Conservation (phyloP, 805 yeast species). For the Candida anglica region DNA sequence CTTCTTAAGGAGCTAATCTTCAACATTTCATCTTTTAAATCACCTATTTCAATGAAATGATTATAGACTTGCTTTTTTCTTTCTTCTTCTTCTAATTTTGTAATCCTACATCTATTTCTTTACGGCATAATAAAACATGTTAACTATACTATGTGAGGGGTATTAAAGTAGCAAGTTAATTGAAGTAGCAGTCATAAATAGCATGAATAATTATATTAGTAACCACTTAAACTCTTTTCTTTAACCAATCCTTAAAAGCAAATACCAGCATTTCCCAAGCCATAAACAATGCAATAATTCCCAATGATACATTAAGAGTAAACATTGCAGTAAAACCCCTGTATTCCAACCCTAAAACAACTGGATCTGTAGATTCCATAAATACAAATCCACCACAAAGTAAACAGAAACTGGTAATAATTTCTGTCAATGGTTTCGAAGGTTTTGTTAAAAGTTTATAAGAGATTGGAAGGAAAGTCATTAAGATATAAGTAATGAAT, state of each 20-base stretch:
- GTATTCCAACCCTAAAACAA: conserved; percentile 75
- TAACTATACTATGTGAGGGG: too few relatives aligned
- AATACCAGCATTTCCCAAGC: conserved; percentile 79
- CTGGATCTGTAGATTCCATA: conserved; percentile 88
- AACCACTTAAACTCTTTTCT: too few relatives aligned
- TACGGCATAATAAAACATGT: too few relatives aligned
- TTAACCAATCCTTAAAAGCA: conserved; percentile 54
- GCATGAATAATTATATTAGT: too few relatives aligned
- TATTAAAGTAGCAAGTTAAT: too few relatives aligned
- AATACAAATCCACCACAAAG: conserved; percentile 88
- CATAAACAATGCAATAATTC: conserved; percentile 74
- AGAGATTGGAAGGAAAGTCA: conserved; percentile 42
- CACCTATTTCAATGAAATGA: too few relatives aligned
- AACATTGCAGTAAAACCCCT: conserved; percentile 87
- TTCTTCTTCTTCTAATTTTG: too few relatives aligned
- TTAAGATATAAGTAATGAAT: conserved; percentile 53
- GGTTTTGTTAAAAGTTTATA: conserved; percentile 27
- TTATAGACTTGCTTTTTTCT: too few relatives aligned
- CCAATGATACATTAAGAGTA: conserved; percentile 82
- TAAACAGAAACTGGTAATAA: conserved; percentile 73
- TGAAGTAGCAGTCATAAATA: too few relatives aligned
- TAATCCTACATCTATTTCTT: too few relatives aligned
- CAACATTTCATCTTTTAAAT: too few relatives aligned
- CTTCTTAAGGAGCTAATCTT: too few relatives aligned
- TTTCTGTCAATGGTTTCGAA: conserved; percentile 78